These are phyloP conservation scores for Termitomyces titanicus DNA, from an alignment of 768 basidiomycete genomes.

Conservation along the genomic window DNA sequence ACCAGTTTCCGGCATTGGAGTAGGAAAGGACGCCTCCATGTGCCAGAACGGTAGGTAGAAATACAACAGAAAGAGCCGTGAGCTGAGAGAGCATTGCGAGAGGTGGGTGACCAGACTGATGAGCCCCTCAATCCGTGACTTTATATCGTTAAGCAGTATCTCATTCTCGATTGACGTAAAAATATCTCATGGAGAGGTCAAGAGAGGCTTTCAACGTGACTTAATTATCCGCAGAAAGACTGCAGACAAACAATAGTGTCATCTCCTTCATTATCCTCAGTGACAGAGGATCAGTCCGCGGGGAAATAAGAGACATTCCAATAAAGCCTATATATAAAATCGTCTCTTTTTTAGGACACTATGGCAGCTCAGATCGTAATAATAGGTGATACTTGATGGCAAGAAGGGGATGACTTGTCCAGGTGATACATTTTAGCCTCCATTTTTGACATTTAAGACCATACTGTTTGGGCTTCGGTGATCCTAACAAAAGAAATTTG, in stretches of 20 bases:
- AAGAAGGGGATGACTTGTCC: neutral
- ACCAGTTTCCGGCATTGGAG: constrained; percentile 33
- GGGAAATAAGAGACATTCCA: constrained; percentile 10
- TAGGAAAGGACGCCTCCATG: constrained; percentile 46
- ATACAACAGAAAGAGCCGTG: constrained; percentile 26
- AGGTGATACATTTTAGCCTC: neutral
- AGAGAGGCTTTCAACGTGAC: constrained; percentile 7
- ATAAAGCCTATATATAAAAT: neutral
- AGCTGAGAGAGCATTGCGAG: constrained; percentile 25
- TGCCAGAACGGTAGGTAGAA: constrained; percentile 27
- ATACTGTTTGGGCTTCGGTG: neutral
- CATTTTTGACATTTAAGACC: neutral
- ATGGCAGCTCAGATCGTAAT: neutral
- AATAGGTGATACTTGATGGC: neutral
- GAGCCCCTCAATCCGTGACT: neutral
- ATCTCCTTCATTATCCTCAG: neutral
- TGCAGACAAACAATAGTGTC: neutral
- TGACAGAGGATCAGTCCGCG: constrained; percentile 5
- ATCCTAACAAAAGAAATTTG: neutral
- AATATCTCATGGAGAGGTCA: neutral
- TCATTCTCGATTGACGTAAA: neutral
- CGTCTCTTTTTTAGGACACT: neutral
- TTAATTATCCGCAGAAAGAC: constrained; percentile 5
- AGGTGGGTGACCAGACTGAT: neutral
- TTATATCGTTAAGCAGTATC: constrained; percentile 2